These are phyloP conservation scores for Pseudogymnoascus sp. DNA, from an alignment of 2,329 filamentous ascomycete genomes.

Conservation along the genomic window DNA sequence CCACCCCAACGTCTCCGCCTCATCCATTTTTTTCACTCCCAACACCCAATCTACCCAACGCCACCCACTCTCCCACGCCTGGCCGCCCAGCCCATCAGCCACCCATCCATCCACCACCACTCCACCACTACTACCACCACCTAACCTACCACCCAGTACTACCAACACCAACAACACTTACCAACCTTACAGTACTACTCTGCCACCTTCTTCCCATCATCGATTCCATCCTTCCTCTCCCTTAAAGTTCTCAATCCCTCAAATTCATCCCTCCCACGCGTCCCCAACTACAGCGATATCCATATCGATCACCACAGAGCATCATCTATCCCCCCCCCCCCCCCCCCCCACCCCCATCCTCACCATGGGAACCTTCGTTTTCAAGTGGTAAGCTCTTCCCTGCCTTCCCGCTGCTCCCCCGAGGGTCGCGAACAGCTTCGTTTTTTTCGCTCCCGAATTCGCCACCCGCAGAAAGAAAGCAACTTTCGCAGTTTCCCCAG, in stretches of 20 bases:
- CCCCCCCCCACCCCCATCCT: constrained; percentile 1
- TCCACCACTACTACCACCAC: not conserved
- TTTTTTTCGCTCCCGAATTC: constrained; percentile 14
- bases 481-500: not conserved
- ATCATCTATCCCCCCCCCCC: not conserved
- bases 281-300: not conserved
- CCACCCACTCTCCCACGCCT: not conserved
- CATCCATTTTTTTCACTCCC: too few species aligned
- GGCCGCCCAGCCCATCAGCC: not conserved
- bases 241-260: not conserved
- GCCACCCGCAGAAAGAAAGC: constrained; percentile 12
- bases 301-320: not conserved
- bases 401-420: constrained; percentile 11
- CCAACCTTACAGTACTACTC: not conserved
- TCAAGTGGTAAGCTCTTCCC: constrained; percentile 54
- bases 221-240: not conserved
- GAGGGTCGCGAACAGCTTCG: constrained; percentile 13
- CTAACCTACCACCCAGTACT: not conserved
- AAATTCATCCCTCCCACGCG: not conserved
- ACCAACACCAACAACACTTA: not conserved
- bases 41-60: not conserved
- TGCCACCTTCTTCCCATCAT: too few species aligned
- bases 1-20: too few species aligned
- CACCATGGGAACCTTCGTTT: constrained; percentile 58
- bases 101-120: not conserved